These are phyloP conservation scores for Pezicula rhizophila DNA, from an alignment of 2,329 filamentous ascomycete genomes.

Conservation along the genomic window DNA sequence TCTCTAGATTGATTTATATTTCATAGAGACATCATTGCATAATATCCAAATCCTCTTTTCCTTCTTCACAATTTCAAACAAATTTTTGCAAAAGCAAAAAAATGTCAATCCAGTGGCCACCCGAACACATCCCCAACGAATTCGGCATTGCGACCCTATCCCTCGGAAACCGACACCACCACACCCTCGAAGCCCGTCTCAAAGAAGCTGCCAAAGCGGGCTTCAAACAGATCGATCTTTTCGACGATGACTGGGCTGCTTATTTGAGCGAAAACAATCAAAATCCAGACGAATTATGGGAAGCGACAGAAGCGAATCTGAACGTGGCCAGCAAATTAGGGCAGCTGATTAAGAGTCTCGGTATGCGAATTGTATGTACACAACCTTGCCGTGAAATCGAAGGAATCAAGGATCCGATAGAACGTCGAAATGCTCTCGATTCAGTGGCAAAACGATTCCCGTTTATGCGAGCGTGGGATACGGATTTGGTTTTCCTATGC, in stretches of 20 bases:
- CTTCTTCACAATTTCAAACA: too few relatives aligned
- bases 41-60: too few relatives aligned
- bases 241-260: conserved; percentile 30
- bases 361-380: conserved; percentile 28
- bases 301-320: conserved; percentile 23
- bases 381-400: conserved; percentile 28
- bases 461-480: conserved; percentile 30
- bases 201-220: conserved; percentile 26
- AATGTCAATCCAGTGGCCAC: too few relatives aligned
- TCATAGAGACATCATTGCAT: too few relatives aligned
- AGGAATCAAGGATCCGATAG: conserved; percentile 23
- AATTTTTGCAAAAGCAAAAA: too few relatives aligned
- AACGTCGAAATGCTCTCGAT: conserved; percentile 21
- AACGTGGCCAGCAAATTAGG: conserved; percentile 23
- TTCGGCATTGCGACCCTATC: conserved; percentile 29
- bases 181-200: conserved; percentile 23
- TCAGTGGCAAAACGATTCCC: conserved; percentile 28
- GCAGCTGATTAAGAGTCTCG: conserved; percentile 23
- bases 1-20: too few relatives aligned
- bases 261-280: conserved; percentile 26
- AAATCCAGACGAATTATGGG: conserved; percentile 23
- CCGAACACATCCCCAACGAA: conserved; percentile 6
- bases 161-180: conserved; percentile 25
- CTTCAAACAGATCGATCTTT: conserved; percentile 28
- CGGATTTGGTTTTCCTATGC: conserved; percentile 30